Evolutionary conservation across 73 alveolate species (phyloP), one percentile per base, ranked within the genome.

Genomic region (Symbiodinium natans): DNA sequence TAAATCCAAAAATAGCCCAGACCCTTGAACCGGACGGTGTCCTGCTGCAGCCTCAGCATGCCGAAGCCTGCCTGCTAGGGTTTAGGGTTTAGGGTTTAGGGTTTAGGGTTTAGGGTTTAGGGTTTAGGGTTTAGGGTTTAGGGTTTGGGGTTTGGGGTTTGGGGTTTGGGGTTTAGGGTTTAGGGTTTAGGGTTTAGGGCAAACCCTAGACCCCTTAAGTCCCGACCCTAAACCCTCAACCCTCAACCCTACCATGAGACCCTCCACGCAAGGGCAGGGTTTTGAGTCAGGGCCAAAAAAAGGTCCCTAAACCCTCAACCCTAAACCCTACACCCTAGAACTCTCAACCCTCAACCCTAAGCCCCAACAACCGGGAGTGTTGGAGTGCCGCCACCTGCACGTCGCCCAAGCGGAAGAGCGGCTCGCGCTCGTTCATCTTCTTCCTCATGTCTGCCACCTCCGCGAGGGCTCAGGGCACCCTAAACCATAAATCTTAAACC

Each of bases 21-120:
- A 46, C 21, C 59, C 59, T 46, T 46, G 13, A 46, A 46, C 59
- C 59, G 21, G 6, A 75, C 6, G n/a, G 86, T 0, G 59, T 1
- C 97, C 97, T 90, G 97, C 88, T 90, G 97, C 88, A 68, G 97
- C 59, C 97, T 84, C 36, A 90, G 88, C 97, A 90, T 90, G 23
- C 71, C 97, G 46, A 90, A 90, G 31, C 97, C 97, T 13, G 97
- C 97, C 77, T 63, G 34, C 74, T 21, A 56, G 74, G 15, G 74
- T 56, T 31, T 13, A 56, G 75, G 75, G 31, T 56, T 25, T 56
- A 31, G 75, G 75, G 31, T 56, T 56, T 15, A 19, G 74, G 74
- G 5, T 56, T 46, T 46, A 46, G 59, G 59, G 59, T 46, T 46
- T 46, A 46, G 59, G 59, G 59, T 46, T 46, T 46, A 46, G 59